Conservation (phyloP, 1,284 basidiomycete genomes). For the Boletellus deceptivus region DNA sequence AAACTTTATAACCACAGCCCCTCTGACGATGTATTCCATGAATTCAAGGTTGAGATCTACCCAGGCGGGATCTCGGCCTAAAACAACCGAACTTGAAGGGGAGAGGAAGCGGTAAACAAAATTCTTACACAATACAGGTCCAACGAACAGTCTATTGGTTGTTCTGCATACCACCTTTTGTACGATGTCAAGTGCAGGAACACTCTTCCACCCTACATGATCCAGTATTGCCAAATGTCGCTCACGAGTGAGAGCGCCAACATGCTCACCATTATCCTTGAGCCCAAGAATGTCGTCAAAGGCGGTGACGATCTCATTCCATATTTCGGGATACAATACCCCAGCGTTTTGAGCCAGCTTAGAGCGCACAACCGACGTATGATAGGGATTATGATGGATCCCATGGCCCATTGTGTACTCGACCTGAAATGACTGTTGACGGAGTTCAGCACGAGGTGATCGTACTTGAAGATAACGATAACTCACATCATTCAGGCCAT, state of each 20-base stretch:
- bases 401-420: slow-evolving; percentile 21
- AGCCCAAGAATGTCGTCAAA: slow-evolving; percentile 27
- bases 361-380: slow-evolving; percentile 20
- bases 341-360: slow-evolving; percentile 34
- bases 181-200: slow-evolving; percentile 19
- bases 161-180: slow-evolving; percentile 33
- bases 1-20: too few species aligned
- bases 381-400: slow-evolving; percentile 9
- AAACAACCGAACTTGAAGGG: slow-evolving; percentile 11
- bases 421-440: too few species aligned
- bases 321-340: slow-evolving; percentile 26
- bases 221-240: background rate
- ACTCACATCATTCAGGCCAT: too few species aligned
- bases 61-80: too few species aligned
- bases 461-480: too few species aligned
- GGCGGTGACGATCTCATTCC: slow-evolving; percentile 32
- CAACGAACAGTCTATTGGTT: slow-evolving; percentile 40
- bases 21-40: background rate
- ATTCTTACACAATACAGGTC: slow-evolving; percentile 42
- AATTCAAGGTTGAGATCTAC: too few species aligned
- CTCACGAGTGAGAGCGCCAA: background rate
- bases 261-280: slow-evolving; percentile 14
- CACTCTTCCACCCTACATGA: slow-evolving; percentile 31
- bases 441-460: too few species aligned
- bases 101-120: too few species aligned